These are phyloP conservation scores for Eimeria nieschulzi DNA, from an alignment of 169 alveolate species.

Conservation along the genomic window DNA sequence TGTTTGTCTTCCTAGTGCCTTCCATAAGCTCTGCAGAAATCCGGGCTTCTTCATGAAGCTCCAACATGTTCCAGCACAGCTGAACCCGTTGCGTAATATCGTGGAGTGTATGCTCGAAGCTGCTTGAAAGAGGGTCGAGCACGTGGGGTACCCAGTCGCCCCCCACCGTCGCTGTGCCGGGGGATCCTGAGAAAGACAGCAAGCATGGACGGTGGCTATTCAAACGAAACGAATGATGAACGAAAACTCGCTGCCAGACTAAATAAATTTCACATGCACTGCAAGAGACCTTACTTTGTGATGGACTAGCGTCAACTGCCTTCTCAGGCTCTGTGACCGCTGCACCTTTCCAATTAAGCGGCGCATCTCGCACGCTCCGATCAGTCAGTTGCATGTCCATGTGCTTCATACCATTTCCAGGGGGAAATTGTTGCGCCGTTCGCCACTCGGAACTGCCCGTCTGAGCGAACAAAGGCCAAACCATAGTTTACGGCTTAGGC, in stretches of 20 bases:
- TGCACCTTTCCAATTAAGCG: too few species aligned
- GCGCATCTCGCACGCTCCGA: too few species aligned
- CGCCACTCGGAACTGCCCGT: slow-evolving; percentile 79
- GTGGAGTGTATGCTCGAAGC: slow-evolving; percentile 57
- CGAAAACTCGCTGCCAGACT: too few species aligned
- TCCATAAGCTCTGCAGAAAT: neutral
- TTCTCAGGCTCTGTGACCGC: too few species aligned
- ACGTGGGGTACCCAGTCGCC: neutral
- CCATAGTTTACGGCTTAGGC: too few species aligned
- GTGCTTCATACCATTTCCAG: slow-evolving; percentile 56
- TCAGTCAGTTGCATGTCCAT: slow-evolving; percentile 64
- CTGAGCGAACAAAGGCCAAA: neutral
- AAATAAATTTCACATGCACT: too few species aligned
- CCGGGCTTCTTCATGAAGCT: slow-evolving; percentile 49
- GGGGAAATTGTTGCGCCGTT: slow-evolving; percentile 76
- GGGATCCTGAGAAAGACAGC: too few species aligned
- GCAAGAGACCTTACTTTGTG: too few species aligned
- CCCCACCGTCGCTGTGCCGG: too few species aligned
- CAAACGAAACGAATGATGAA: too few species aligned
- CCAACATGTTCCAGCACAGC: slow-evolving; percentile 48
- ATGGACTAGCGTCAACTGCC: too few species aligned
- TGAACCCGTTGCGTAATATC: slow-evolving; percentile 54
- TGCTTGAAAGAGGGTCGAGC: neutral
- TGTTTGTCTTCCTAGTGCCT: neutral
- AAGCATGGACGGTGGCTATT: too few species aligned